Evolutionary conservation across 2,329 filamentous ascomycete genomes (phyloP).

Genomic region (Laburnicola sp.): DNA sequence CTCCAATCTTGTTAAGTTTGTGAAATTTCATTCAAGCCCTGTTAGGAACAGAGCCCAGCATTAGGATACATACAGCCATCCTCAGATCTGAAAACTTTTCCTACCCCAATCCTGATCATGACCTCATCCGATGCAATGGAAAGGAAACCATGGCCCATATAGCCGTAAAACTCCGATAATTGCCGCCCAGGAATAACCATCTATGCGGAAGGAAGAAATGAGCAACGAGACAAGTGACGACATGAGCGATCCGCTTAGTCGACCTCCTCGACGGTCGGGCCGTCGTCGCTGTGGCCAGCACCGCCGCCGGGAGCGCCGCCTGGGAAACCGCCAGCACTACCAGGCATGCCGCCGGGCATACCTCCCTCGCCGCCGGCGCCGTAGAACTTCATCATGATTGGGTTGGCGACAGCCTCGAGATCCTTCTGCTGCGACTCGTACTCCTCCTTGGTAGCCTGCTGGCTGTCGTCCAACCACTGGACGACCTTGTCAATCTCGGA

Average conservation of each 20-base stretch:
- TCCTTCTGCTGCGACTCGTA: conserved; percentile 92
- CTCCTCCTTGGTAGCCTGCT: conserved; percentile 90
- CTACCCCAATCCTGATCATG: conserved; percentile 41
- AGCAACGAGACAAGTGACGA: conserved; percentile 17
- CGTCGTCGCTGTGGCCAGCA: conserved; percentile 57
- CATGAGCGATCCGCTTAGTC: conserved; percentile 56
- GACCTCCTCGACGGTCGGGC: conserved; percentile 66
- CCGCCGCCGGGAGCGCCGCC: conserved; percentile 43
- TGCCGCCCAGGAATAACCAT: conserved; percentile 38
- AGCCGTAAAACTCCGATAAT: conserved; percentile 41
- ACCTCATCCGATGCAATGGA: conserved; percentile 43
- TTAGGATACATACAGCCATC: conserved; percentile 38
- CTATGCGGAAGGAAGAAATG: conserved; percentile 39
- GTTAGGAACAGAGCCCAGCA: conserved; percentile 24
- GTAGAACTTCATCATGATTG: conserved; percentile 99
- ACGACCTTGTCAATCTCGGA: conserved; percentile 90
- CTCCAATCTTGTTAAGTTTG: too few relatives aligned
- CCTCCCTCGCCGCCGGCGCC: conserved; percentile 56
- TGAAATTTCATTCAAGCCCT: conserved; percentile 33
- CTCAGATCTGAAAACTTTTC: conserved; percentile 36
- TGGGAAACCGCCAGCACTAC: conserved; percentile 43
- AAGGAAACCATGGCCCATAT: conserved; percentile 32
- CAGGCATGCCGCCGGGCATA: conserved; percentile 49
- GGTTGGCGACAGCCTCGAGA: conserved; percentile 89
- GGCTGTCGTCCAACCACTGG: conserved; percentile 93